These are phyloP conservation scores for Arthroderma uncinatum DNA, from an alignment of 2,329 filamentous ascomycete species.

Conservation along the genomic window DNA sequence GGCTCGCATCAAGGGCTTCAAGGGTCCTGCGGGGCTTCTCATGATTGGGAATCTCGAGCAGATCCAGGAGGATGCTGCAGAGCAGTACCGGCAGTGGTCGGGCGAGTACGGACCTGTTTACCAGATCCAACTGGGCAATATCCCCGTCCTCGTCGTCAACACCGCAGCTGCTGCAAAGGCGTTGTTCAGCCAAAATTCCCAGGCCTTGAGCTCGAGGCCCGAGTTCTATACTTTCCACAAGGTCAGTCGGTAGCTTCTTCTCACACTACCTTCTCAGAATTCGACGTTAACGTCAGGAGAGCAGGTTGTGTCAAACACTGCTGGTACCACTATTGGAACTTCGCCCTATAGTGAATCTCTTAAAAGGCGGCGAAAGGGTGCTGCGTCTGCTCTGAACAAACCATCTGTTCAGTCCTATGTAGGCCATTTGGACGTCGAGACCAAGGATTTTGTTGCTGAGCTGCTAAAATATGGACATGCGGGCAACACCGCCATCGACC, in stretches of 20 bases:
- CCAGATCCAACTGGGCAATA: constrained; percentile 48
- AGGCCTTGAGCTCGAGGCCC: constrained; percentile 45
- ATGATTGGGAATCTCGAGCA: constrained; percentile 47
- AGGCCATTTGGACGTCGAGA: constrained; percentile 51
- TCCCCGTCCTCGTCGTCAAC: constrained; percentile 47
- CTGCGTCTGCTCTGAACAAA: constrained; percentile 54
- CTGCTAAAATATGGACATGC: constrained; percentile 47
- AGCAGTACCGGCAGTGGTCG: constrained; percentile 47
- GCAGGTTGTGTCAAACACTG: constrained; percentile 52
- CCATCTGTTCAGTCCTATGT: constrained; percentile 54
- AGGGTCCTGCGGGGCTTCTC: constrained; percentile 42
- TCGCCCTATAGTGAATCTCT: constrained; percentile 55
- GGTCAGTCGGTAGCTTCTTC: constrained; percentile 23
- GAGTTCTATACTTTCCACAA: constrained; percentile 52
- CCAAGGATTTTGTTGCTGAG: constrained; percentile 52
- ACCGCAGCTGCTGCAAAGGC: constrained; percentile 41
- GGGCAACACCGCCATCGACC: constrained; percentile 47
- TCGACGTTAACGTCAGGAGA: constrained; percentile 1
- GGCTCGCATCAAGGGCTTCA: constrained; percentile 38
- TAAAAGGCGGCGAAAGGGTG: constrained; percentile 54
- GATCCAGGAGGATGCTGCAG: constrained; percentile 45
- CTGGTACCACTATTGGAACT: constrained; percentile 57
- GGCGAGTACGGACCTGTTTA: constrained; percentile 42
- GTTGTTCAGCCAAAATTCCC: constrained; percentile 44
- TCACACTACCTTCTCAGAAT: not conserved